phyloP scores from a whole-genome alignment of 768 basidiomycete species.

The Pulveroboletus sp. region DNA sequence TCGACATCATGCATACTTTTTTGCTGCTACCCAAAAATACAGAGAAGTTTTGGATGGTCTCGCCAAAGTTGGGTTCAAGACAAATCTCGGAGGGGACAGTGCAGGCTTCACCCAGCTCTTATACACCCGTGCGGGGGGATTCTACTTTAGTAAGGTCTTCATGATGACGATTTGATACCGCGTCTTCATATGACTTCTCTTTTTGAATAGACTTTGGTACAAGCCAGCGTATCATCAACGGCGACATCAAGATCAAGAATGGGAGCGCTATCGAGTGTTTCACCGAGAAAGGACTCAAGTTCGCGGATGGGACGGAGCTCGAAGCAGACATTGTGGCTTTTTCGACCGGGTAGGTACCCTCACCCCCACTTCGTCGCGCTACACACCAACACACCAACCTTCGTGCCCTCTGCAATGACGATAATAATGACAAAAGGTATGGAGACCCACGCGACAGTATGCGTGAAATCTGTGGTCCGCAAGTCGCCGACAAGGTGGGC shows the following conservation, averaged over 20 bases:
- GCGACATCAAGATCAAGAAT: conserved; percentile 49
- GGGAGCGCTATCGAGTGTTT: conserved; percentile 32
- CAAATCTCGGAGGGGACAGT: conserved; percentile 31
- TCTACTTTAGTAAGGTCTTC: conserved; percentile 32
- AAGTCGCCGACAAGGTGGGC: conserved; percentile 41
- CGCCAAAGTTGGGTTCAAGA: conserved; percentile 35
- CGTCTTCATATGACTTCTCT: background rate
- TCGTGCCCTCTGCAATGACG: too few relatives aligned
- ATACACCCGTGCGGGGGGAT: conserved; percentile 33
- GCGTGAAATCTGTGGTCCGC: conserved; percentile 41
- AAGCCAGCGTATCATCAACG: conserved; percentile 40
- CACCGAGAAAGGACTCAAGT: conserved; percentile 28
- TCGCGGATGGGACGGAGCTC: conserved; percentile 28
- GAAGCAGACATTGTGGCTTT: conserved; percentile 32
- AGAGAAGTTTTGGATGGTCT: conserved; percentile 38
- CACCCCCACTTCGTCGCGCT: background rate
- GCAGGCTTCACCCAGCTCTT: conserved; percentile 31
- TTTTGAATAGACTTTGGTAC: conserved; percentile 33
- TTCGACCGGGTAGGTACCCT: conserved; percentile 24
- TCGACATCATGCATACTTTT: too few relatives aligned
- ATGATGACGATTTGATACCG: too few relatives aligned
- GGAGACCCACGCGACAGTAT: conserved; percentile 41
- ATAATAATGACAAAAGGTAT: conserved; percentile 31
- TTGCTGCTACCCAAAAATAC: background rate
- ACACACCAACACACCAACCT: too few relatives aligned